phyloP scores from a whole-genome alignment of 2,329 filamentous ascomycete species.

The Botrytis medusae region DNA sequence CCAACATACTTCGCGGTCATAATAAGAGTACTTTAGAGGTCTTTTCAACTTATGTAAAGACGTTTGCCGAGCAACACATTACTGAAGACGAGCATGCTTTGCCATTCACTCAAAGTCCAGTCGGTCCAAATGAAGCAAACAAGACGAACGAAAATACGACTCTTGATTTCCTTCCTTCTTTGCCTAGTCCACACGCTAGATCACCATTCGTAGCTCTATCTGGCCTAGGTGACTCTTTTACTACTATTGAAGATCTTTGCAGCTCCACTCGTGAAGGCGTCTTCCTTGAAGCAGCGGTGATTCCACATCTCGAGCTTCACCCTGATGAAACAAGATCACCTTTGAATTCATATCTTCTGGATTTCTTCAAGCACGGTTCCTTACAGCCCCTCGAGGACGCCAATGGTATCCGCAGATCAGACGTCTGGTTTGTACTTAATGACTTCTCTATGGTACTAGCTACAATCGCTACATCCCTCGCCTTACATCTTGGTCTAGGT shows the following conservation, averaged over 20 bases:
- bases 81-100: slow-evolving; percentile 35
- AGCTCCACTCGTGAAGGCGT: slow-evolving; percentile 63
- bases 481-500: slow-evolving; percentile 55
- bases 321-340: slow-evolving; percentile 52
- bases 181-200: slow-evolving; percentile 50
- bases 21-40: slow-evolving; percentile 62
- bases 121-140: slow-evolving; percentile 26
- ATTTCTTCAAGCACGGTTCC: slow-evolving; percentile 76
- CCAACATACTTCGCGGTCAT: slow-evolving; percentile 56
- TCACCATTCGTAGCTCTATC: slow-evolving; percentile 73
- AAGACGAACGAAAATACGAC: slow-evolving; percentile 20
- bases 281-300: slow-evolving; percentile 71
- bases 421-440: slow-evolving; percentile 72
- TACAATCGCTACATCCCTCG: slow-evolving; percentile 67
- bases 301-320: slow-evolving; percentile 66
- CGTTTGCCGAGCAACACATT: slow-evolving; percentile 63
- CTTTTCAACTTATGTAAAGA: slow-evolving; percentile 68
- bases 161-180: slow-evolving; percentile 33
- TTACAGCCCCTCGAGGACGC: slow-evolving; percentile 57
- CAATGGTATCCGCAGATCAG: slow-evolving; percentile 64
- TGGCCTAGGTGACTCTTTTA: slow-evolving; percentile 63
- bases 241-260: slow-evolving; percentile 66
- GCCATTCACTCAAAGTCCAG: slow-evolving; percentile 36
- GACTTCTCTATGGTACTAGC: slow-evolving; percentile 64
- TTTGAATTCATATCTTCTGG: slow-evolving; percentile 68